Evolutionary conservation across 73 alveolate genomes (phyloP), one percentile per base, ranked within the genome.

Genomic region (Paramecium sexaurelia): DNA sequence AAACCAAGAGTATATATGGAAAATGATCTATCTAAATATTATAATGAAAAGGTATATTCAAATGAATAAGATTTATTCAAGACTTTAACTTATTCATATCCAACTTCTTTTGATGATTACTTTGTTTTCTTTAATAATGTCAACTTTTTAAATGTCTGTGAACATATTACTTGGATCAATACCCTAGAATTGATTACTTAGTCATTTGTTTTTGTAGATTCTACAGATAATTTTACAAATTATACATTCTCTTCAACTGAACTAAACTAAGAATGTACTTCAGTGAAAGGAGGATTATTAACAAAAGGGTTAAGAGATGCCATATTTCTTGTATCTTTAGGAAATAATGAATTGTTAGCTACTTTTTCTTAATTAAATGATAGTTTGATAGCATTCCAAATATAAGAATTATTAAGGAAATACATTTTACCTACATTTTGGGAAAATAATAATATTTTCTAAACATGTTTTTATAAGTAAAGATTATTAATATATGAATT

Each of bases 291-390:
- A 22, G 73, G 90, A 40, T 32, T 78, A 5, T 43, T 78, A 40
- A 78, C 75, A 0, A 78, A 78, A 26, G 90, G 90, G 3, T 43
- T 78, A 43, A 78, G 90, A 78, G 90, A 78, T 45, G 90, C 90
- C 7, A 41, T 41, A 0, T 78, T 78, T 29, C 33, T 78, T 5
- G 90, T 78, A n/a, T 37, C 90, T 29, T 78, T 78, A 45, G 71
- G 75, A 11, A 78, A 78, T 15, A 78, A 43, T 41, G 90, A 78
- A 43, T 26, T 78, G 19, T 39, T 41, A 45, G 43, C 90, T 41
- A 40, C 68, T 8, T 78, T n/a, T 78, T 20, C 27, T 24, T 41
- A 37, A 17, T 15, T 78, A 6, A 6, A 43, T n/a, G 27, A 29
- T 3, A 78, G 73, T 11, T 78, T 39, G 32, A 11, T 20, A 0